Evolutionary conservation across 2,329 filamentous ascomycete species (phyloP).

Genomic region (Fusarium sp.): DNA sequence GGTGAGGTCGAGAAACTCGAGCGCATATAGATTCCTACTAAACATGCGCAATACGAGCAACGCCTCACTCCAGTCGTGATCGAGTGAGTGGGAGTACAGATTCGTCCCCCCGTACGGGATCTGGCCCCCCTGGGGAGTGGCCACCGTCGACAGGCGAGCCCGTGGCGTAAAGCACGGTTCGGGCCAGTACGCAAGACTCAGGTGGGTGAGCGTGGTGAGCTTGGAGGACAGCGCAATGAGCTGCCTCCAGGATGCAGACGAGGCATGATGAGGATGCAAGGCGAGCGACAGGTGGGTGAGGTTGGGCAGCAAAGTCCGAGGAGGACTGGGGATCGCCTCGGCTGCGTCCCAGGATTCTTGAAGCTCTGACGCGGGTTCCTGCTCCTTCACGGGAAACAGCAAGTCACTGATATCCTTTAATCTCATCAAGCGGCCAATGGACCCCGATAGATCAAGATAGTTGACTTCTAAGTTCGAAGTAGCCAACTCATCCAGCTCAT

Average conservation of each 20-base stretch:
- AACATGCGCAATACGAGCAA: constrained; percentile 63
- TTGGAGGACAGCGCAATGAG: constrained; percentile 62
- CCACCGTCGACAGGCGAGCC: constrained; percentile 57
- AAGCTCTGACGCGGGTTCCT: constrained; percentile 40
- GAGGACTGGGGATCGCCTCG: constrained; percentile 45
- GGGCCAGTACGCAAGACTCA: constrained; percentile 69
- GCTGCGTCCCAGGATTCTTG: constrained; percentile 64
- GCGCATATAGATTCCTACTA: constrained; percentile 61
- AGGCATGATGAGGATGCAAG: constrained; percentile 48
- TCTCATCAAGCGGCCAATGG: constrained; percentile 59
- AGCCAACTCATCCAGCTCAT: constrained; percentile 41
- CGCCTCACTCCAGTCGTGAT: constrained; percentile 67
- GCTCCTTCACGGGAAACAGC: constrained; percentile 53
- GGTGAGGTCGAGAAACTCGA: constrained; percentile 68
- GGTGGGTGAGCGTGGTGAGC: constrained; percentile 63
- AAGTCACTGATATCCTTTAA: constrained; percentile 62
- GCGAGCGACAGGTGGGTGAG: constrained; percentile 69
- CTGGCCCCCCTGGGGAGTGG: constrained; percentile 53
- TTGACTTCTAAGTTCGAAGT: constrained; percentile 51
- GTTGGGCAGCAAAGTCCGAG: constrained; percentile 59
- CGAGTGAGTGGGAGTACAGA: constrained; percentile 64
- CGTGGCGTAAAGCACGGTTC: constrained; percentile 65
- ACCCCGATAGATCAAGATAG: constrained; percentile 62
- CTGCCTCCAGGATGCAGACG: constrained; percentile 63
- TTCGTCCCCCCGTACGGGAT: constrained; percentile 64